phyloP scores from a whole-genome alignment of 495 filamentous ascomycete genomes.

The Neurospora sp. region DNA sequence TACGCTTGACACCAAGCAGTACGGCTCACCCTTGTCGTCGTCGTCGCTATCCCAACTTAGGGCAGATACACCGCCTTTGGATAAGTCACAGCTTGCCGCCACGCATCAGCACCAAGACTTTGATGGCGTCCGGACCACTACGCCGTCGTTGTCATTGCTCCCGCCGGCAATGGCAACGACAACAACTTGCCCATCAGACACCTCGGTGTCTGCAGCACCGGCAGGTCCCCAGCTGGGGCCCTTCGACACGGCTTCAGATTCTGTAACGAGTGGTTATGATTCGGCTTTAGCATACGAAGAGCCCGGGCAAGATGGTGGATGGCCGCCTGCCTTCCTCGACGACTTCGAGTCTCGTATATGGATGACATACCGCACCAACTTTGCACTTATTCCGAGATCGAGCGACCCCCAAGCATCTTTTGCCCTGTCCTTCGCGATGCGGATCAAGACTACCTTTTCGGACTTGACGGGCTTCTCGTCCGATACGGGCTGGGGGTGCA shows the following conservation, averaged over 20 bases:
- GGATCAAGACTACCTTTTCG: constrained; percentile 68
- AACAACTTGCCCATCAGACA: neutral
- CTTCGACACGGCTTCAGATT: constrained; percentile 38
- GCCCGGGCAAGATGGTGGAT: constrained; percentile 47
- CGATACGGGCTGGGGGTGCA: constrained; percentile 96
- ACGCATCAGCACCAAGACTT: constrained; percentile 16
- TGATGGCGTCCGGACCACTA: constrained; percentile 1
- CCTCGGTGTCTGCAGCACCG: constrained; percentile 4
- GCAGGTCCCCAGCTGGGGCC: constrained; percentile 6
- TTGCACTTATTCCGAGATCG: constrained; percentile 70
- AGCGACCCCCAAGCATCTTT: constrained; percentile 56
- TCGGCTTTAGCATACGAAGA: constrained; percentile 40
- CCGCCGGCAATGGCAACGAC: neutral
- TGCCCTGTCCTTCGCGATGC: constrained; percentile 78
- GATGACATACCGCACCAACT: constrained; percentile 93
- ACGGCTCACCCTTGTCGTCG: constrained; percentile 1
- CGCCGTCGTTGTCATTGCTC: constrained; percentile 4
- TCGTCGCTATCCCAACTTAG: neutral
- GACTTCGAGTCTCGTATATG: constrained; percentile 92
- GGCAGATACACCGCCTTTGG: neutral
- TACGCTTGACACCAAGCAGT: constrained; percentile 31
- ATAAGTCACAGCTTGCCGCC: constrained; percentile 1
- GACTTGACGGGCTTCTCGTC: constrained; percentile 80
- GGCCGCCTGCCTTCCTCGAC: constrained; percentile 78
- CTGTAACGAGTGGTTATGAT: constrained; percentile 37